phyloP scores from a whole-genome alignment of 805 yeast genomes.

The Nakazawaea ernobii region DNA sequence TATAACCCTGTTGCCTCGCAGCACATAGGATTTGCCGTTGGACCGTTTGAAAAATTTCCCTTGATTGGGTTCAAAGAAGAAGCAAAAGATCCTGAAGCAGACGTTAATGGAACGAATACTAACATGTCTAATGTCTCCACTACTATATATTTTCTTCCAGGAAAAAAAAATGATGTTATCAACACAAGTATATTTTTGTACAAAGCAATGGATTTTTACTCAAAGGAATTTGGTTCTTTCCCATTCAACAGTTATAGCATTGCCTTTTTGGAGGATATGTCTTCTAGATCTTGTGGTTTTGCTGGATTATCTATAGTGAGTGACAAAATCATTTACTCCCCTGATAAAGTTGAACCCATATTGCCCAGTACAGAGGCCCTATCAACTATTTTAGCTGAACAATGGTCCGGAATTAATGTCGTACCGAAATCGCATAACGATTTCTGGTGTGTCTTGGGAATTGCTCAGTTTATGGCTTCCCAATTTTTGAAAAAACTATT shows the following conservation, averaged over 20 bases:
- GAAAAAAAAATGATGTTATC: slow-evolving; percentile 44
- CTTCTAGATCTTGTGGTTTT: slow-evolving; percentile 49
- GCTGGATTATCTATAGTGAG: slow-evolving; percentile 66
- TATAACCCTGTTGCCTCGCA: slow-evolving; percentile 89
- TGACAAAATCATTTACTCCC: slow-evolving; percentile 62
- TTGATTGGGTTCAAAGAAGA: slow-evolving; percentile 37
- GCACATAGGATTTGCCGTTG: slow-evolving; percentile 92
- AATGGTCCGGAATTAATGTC: slow-evolving; percentile 92
- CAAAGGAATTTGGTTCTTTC: slow-evolving; percentile 86
- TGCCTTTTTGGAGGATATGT: slow-evolving; percentile 60
- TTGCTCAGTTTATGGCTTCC: slow-evolving; percentile 75
- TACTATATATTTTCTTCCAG: slow-evolving; percentile 59
- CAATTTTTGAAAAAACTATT: slow-evolving; percentile 64
- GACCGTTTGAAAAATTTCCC: slow-evolving; percentile 69
- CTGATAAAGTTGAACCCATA: slow-evolving; percentile 73
- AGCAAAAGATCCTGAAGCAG: slow-evolving; percentile 24
- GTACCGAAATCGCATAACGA: slow-evolving; percentile 76
- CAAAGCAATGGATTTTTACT: slow-evolving; percentile 75
- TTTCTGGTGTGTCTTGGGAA: slow-evolving; percentile 85
- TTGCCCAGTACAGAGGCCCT: slow-evolving; percentile 62
- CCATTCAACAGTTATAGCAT: slow-evolving; percentile 82
- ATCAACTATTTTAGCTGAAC: slow-evolving; percentile 69
- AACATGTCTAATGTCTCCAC: slow-evolving; percentile 39
- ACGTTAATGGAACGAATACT: slow-evolving; percentile 16
- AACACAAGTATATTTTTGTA: slow-evolving; percentile 75